Evolutionary conservation across 176 grass and related monocot species (phyloP).

Genomic region (Oryza meyeriana): DNA sequence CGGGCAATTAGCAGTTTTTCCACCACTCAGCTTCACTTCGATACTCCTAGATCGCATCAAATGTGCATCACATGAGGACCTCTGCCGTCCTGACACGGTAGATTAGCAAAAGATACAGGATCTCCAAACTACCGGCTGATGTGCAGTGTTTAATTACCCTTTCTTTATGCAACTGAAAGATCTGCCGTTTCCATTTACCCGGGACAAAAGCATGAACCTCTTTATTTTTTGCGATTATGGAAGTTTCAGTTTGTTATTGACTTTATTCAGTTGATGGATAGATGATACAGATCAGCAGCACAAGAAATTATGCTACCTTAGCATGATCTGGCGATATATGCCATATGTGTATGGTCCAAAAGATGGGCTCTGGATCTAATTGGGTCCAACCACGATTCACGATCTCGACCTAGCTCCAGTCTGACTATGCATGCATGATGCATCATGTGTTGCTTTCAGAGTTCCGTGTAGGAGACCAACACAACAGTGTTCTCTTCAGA

Average conservation of each 20-base stretch:
- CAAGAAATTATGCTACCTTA: background rate
- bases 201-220: background rate
- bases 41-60: background rate
- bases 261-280: background rate
- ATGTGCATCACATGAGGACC: background rate
- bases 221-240: too few relatives aligned
- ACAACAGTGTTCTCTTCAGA: background rate
- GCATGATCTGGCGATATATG: background rate
- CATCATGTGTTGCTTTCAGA: background rate
- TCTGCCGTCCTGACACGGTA: background rate
- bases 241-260: background rate
- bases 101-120: background rate
- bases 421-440: background rate
- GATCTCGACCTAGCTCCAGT: background rate
- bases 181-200: background rate
- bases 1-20: background rate
- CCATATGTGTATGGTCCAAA: background rate
- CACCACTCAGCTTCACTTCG: background rate
- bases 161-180: background rate
- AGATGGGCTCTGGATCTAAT: background rate
- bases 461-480: background rate
- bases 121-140: background rate
- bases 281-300: background rate
- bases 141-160: background rate
- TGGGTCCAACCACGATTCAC: background rate